Evolutionary conservation across 2,329 filamentous ascomycete genomes (phyloP).

Genomic region (Aspergillus chevalieri): DNA sequence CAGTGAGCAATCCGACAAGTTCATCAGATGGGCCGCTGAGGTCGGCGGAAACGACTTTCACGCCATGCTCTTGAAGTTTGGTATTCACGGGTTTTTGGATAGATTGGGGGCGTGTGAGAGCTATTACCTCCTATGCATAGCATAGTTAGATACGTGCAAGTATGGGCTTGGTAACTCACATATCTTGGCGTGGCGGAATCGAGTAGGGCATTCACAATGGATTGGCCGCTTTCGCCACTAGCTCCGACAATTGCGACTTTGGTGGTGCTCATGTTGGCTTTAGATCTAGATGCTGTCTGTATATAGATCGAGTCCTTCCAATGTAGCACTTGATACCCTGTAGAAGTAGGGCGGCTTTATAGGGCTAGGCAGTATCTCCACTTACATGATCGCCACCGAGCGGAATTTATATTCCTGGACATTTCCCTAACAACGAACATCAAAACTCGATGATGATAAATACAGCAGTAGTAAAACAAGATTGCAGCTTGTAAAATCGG

Average conservation of each 20-base stretch:
- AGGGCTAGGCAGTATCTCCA: too few relatives aligned
- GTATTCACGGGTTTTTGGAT: not conserved
- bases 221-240: not conserved
- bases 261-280: not conserved
- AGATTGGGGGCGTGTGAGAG: not conserved
- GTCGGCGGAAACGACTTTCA: not conserved
- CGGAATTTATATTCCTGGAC: too few relatives aligned
- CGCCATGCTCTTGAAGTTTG: not conserved
- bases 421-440: too few relatives aligned
- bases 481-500: too few relatives aligned
- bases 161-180: not conserved
- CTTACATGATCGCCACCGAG: too few relatives aligned
- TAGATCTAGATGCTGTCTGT: not conserved
- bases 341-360: too few relatives aligned
- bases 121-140: not conserved
- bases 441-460: too few relatives aligned
- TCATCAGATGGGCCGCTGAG: not conserved
- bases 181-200: not conserved
- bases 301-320: too few relatives aligned
- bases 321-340: too few relatives aligned
- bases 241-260: not conserved
- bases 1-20: constrained; percentile 16
- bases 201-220: not conserved
- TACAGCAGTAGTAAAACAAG: too few relatives aligned
- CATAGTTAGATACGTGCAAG: too few relatives aligned